Evolutionary conservation across 805 yeast species (phyloP).

Genomic region (Starmerella geochares): DNA sequence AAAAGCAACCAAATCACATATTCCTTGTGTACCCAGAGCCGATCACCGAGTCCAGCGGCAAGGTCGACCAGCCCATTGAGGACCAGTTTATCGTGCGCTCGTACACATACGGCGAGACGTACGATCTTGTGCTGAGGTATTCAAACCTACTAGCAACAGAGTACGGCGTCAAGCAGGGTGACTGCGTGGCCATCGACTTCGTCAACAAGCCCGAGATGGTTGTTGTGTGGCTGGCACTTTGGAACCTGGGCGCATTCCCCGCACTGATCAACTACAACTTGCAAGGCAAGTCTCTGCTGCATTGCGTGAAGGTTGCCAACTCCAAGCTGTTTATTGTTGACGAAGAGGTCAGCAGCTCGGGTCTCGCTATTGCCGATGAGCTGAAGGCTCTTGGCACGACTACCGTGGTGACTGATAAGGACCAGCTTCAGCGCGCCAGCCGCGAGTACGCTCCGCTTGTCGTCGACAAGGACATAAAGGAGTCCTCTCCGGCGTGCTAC

Average conservation of each 20-base stretch:
- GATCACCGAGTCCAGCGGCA: slow-evolving; percentile 30
- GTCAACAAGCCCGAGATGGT: slow-evolving; percentile 77
- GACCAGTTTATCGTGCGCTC: slow-evolving; percentile 53
- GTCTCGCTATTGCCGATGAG: slow-evolving; percentile 41
- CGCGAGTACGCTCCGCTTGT: slow-evolving; percentile 8
- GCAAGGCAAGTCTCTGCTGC: slow-evolving; percentile 61
- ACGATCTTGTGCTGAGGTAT: slow-evolving; percentile 53
- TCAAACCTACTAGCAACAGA: slow-evolving; percentile 54
- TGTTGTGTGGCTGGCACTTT: slow-evolving; percentile 70
- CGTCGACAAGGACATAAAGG: slow-evolving; percentile 48
- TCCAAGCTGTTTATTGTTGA: slow-evolving; percentile 62
- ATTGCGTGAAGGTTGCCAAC: slow-evolving; percentile 64
- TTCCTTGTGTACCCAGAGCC: slow-evolving; percentile 61
- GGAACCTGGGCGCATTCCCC: slow-evolving; percentile 87
- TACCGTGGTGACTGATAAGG: slow-evolving; percentile 34
- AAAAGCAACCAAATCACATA: slow-evolving; percentile 38
- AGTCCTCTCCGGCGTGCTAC: slow-evolving; percentile 47
- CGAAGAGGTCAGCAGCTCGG: slow-evolving; percentile 49
- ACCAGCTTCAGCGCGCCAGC: slow-evolving; percentile 34
- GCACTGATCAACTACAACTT: slow-evolving; percentile 78
- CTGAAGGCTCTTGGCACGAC: slow-evolving; percentile 28
- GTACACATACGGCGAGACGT: slow-evolving; percentile 59
- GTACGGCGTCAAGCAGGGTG: slow-evolving; percentile 54
- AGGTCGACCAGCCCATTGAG: slow-evolving; percentile 24
- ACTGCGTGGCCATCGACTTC: slow-evolving; percentile 62